Base-by-base conservation (phyloP, 768 basidiomycete species). In the Sarcomyxa edulis region DNA sequence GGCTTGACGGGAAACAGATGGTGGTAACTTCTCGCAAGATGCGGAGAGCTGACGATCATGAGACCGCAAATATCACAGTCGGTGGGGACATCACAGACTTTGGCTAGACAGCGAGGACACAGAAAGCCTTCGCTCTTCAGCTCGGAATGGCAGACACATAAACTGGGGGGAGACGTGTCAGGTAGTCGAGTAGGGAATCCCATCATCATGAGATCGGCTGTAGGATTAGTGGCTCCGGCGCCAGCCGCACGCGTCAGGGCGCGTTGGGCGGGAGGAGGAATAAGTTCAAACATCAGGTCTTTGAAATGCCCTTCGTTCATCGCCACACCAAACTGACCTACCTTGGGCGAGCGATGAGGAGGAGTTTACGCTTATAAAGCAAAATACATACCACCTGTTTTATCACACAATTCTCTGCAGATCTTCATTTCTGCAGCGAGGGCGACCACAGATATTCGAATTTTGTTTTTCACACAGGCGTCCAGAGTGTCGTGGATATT, bases 341-440 rank as follows among this genome's bases (percentile, higher is more conserved):
- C 36, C 39, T 46, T 51, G 32, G n/a, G 45, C 28, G 34, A 22
- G 38, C 34, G 22, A 42, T 32, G 29, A 44, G 40, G n/a, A n/a
- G n/a, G n/a, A n/a, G n/a, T n/a, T n/a, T n/a, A 18, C 30, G 36
- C 40, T 31, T 15, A 42, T 46, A 14, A 42, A 19, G 23, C 15
- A 11, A 39, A 40, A 15, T n/a, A 59, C 78, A 37, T 46, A 91
- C 96, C 96, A 43, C 90, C 89, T 1, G 95, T 94, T 58, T 88
- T 85, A 39, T 91, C 88, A 48, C 85, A 87, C 15, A 98, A 71
- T 32, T 93, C 85, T 25, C 91, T 81, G 53, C 93, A 97, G 24
- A 99, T 89, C 59, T 97, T 97, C 85, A 98, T 95, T 59, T 98
- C 96, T 5, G 96, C 96, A 1, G 94, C 88, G 23, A 99, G 76